Evolutionary conservation across 192 early-diverging fungal species (phyloP), one percentile per base, ranked within the genome.

Genomic region (Mortierella alpina): DNA sequence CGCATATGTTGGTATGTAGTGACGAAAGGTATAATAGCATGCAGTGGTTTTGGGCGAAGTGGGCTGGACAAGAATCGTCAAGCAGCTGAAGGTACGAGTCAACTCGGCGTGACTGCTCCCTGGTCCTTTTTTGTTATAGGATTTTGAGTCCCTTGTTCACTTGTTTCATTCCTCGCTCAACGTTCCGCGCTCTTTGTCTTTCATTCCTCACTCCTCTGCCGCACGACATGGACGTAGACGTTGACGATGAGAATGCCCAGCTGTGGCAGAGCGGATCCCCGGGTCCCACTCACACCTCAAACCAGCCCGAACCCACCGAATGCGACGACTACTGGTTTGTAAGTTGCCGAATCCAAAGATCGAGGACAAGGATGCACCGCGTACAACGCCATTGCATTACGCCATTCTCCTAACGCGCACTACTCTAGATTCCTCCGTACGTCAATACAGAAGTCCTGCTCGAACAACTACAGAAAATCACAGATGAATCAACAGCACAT

Each of bases 261-360:
- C 57, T 64, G 39, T 80, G 77, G 77, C 58, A 72, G 11, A 57
- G 14, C 59, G 47, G 60, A 5, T 10, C 42, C 6, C 7, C n/a
- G 8, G 44, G 44, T 2, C 1, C 14, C 15, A 31, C 15, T 5
- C 39, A 73, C 8, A 15, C 46, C 6, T 14, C 15, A 7, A 20
- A 42, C 23, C n/a, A 59, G 18, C 39, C 62, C 13, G n/a, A 2
- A 12, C 5, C 11, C 42, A 39, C 22, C 18, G 58, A 58, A 44
- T 71, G 69, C 52, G 45, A 71, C 22, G 70, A 72, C 42, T 68
- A 72, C 20, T 80, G 77, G 77, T 68, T 80, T 66, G 77, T 80
- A 64, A 7, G 77, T 78, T 52, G 31, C 31, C 31, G 31, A 31
- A 31, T 31, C 31, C 31, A 31, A 31, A 31, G 31, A 1, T 31